Percentiles rank a stretch among this genome's conserved stretches.
phyloP scores from a whole-genome alignment of 176 grass and related monocot genomes.

The Avena atlantica region DNA sequence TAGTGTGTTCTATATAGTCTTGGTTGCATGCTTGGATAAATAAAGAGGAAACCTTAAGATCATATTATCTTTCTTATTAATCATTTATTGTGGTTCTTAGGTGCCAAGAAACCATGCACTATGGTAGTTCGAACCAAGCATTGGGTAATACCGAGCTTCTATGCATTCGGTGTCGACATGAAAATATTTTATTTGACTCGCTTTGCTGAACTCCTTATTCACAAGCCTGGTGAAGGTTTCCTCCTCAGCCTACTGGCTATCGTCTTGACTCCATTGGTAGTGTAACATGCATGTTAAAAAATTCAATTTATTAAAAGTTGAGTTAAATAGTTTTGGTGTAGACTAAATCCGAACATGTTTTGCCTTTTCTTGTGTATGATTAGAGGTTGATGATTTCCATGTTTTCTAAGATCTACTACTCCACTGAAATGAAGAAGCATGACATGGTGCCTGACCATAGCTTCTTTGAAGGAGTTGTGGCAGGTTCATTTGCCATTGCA shows the following conservation, averaged over 20 bases:
- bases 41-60: too few species aligned
- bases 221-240: background rate
- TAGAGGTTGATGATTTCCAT: background rate
- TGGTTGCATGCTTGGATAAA: too few species aligned
- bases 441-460: background rate
- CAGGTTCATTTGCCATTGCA: background rate
- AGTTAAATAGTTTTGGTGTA: background rate
- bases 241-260: background rate
- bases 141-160: background rate
- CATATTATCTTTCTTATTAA: too few species aligned
- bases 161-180: background rate
- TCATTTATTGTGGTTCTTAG: background rate
- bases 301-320: background rate
- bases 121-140: background rate
- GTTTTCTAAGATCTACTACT: background rate
- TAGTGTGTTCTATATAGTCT: too few species aligned
- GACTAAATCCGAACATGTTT: background rate
- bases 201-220: background rate
- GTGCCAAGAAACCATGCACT: background rate
- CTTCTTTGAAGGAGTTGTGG: background rate
- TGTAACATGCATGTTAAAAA: background rate
- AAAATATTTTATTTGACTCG: background rate
- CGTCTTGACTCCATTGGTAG: background rate
- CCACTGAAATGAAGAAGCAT: background rate
- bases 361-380: background rate